Conservation (phyloP, 1,139 yeast species). For the Chernovozyma sophiae-reginae region DNA sequence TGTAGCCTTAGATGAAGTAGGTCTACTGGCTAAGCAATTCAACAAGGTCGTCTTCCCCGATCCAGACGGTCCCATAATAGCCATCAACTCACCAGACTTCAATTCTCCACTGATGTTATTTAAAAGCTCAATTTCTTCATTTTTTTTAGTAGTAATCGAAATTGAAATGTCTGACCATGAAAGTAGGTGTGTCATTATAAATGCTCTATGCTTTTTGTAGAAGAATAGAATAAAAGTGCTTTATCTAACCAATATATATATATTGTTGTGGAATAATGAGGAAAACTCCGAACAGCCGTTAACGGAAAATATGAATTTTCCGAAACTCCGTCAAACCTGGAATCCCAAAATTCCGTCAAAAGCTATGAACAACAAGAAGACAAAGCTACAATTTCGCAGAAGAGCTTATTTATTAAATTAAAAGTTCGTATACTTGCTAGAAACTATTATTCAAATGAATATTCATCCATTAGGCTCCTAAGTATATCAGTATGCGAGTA, state of each 20-base stretch:
- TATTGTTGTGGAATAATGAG: too few species aligned
- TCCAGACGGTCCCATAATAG: slow-evolving; percentile 87
- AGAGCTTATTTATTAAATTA: too few species aligned
- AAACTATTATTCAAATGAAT: neutral
- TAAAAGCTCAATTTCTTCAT: neutral
- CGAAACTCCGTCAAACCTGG: too few species aligned
- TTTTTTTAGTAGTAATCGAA: neutral
- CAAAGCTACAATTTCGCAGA: too few species aligned
- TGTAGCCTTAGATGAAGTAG: slow-evolving; percentile 28
- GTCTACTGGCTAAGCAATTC: slow-evolving; percentile 61
- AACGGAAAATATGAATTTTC: too few species aligned
- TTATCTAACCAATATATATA: too few species aligned
- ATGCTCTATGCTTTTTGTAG: too few species aligned
- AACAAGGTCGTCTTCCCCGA: slow-evolving; percentile 77
- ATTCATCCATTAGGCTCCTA: neutral
- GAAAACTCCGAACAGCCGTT: too few species aligned
- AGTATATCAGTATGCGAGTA: neutral
- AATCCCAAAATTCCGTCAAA: too few species aligned
- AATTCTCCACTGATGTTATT: neutral
- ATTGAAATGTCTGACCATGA: neutral
- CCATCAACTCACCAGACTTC: slow-evolving; percentile 16
- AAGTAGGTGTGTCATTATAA: neutral
- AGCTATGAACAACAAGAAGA: too few species aligned
- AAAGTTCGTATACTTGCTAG: too few species aligned
- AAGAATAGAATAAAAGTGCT: too few species aligned